These are phyloP conservation scores for Scedosporium apiospermum DNA, from an alignment of 2,329 filamentous ascomycete species.

Conservation along the genomic window DNA sequence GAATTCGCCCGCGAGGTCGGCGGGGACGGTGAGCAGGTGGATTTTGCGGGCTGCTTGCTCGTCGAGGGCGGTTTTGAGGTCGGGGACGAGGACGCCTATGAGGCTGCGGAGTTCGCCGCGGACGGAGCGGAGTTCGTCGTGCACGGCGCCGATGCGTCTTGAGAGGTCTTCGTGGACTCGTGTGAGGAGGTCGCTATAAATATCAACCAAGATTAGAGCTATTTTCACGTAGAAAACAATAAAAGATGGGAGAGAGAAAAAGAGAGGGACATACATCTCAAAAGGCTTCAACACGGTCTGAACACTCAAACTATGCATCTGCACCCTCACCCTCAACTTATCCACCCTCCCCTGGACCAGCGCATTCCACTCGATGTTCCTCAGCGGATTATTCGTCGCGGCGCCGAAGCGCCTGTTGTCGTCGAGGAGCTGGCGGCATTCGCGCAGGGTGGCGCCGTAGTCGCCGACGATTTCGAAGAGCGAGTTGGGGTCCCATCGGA, in stretches of 20 bases:
- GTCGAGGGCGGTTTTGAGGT: slow-evolving; percentile 11
- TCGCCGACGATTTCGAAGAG: slow-evolving; percentile 21
- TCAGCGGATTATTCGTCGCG: slow-evolving; percentile 15
- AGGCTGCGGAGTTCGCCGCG: slow-evolving; percentile 11
- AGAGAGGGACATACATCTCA: slow-evolving; percentile 20
- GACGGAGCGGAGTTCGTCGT: slow-evolving; percentile 12
- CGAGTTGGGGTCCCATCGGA: slow-evolving; percentile 13
- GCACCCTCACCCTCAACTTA: slow-evolving; percentile 19
- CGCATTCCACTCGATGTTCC: slow-evolving; percentile 26
- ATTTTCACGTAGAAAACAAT: background rate
- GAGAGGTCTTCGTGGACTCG: slow-evolving; percentile 16
- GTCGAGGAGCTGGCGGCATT: slow-evolving; percentile 19
- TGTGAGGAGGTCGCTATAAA: slow-evolving; percentile 20
- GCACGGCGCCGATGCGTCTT: slow-evolving; percentile 7
- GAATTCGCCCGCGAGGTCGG: slow-evolving; percentile 14
- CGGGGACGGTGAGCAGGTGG: slow-evolving; percentile 12
- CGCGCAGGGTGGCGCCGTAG: slow-evolving; percentile 19
- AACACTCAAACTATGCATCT: slow-evolving; percentile 24
- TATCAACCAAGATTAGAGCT: background rate
- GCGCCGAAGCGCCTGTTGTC: slow-evolving; percentile 19
- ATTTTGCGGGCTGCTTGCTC: slow-evolving; percentile 8
- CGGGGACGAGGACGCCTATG: slow-evolving; percentile 13
- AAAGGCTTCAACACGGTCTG: slow-evolving; percentile 24
- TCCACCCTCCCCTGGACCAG: slow-evolving; percentile 23
- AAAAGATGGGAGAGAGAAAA: background rate